These are phyloP conservation scores for Diaporthe humulicola DNA, from an alignment of 2,329 filamentous ascomycete genomes.

Conservation along the genomic window DNA sequence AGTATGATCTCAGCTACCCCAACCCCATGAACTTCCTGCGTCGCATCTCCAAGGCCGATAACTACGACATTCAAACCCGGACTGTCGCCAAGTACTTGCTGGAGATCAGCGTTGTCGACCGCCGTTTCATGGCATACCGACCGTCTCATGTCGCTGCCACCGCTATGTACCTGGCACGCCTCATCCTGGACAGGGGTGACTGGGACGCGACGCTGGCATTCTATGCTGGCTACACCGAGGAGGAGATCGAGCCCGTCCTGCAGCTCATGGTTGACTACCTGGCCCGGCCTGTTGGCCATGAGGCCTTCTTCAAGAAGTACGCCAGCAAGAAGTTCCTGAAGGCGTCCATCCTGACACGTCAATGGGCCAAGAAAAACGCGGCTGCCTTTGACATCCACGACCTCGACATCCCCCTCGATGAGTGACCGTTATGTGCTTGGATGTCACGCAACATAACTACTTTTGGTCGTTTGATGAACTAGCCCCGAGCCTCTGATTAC, in stretches of 20 bases:
- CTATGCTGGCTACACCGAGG: slow-evolving; percentile 93
- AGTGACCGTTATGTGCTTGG: slow-evolving; percentile 55
- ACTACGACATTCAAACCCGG: slow-evolving; percentile 98
- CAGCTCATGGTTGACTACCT: slow-evolving; percentile 97
- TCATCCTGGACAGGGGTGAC: slow-evolving; percentile 90
- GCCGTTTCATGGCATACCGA: slow-evolving; percentile 90
- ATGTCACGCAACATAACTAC: slow-evolving; percentile 17
- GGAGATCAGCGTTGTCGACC: slow-evolving; percentile 95
- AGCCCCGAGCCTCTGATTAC: slow-evolving; percentile 31
- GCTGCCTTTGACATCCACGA: slow-evolving; percentile 67
- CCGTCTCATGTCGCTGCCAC: slow-evolving; percentile 93
- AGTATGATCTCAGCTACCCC: slow-evolving; percentile 98
- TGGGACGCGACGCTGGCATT: slow-evolving; percentile 92
- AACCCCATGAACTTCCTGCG: slow-evolving; percentile 99
- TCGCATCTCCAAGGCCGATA: slow-evolving; percentile 98
- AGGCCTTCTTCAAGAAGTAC: slow-evolving; percentile 99
- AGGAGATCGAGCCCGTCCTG: slow-evolving; percentile 93
- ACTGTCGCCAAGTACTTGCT: slow-evolving; percentile 98
- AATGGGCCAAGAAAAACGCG: slow-evolving; percentile 91
- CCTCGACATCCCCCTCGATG: slow-evolving; percentile 57
- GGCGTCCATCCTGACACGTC: slow-evolving; percentile 90
- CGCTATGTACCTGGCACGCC: slow-evolving; percentile 93
- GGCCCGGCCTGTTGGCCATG: slow-evolving; percentile 88
- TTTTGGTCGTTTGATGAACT: background rate
- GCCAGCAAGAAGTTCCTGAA: slow-evolving; percentile 99